phyloP scores from a whole-genome alignment of 2,329 filamentous ascomycete genomes.

The Botrytis pseudocinerea region DNA sequence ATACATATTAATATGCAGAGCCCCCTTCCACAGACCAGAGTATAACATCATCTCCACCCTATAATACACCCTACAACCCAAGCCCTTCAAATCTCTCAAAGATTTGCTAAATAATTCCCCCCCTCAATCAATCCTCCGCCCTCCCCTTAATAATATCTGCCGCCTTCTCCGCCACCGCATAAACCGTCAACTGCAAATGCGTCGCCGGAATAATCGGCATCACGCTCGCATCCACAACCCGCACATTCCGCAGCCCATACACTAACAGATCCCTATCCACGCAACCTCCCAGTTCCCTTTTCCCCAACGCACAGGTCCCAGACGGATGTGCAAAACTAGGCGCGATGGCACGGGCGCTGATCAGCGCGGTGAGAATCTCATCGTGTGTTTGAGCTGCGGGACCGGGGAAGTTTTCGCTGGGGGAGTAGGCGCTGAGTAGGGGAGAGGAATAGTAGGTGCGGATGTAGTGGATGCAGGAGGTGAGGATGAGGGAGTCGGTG shows the following conservation, averaged over 20 bases:
- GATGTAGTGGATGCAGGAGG: not conserved
- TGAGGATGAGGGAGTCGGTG: not conserved
- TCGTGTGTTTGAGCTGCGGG: not conserved
- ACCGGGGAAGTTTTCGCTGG: not conserved
- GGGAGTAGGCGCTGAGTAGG: not conserved
- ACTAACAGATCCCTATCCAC: not conserved
- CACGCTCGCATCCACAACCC: not conserved
- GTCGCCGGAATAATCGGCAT: not conserved
- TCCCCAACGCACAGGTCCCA: not conserved
- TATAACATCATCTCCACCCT: not conserved
- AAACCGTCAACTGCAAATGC: not conserved
- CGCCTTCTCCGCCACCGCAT: not conserved
- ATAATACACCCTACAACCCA: not conserved
- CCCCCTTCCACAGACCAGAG: too few relatives aligned
- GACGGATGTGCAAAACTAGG: not conserved
- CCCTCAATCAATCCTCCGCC: too few relatives aligned
- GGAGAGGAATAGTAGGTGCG: not conserved
- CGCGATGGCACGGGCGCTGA: not conserved
- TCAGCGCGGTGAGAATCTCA: not conserved
- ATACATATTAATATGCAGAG: too few relatives aligned
- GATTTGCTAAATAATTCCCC: too few relatives aligned
- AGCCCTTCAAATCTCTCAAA: too few relatives aligned
- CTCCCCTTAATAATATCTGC: not conserved
- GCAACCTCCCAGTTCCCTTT: not conserved
- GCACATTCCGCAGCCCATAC: not conserved